These are phyloP conservation scores for Suhomyces bolitotheri DNA, from an alignment of 1,139 yeast genomes.

Conservation along the genomic window DNA sequence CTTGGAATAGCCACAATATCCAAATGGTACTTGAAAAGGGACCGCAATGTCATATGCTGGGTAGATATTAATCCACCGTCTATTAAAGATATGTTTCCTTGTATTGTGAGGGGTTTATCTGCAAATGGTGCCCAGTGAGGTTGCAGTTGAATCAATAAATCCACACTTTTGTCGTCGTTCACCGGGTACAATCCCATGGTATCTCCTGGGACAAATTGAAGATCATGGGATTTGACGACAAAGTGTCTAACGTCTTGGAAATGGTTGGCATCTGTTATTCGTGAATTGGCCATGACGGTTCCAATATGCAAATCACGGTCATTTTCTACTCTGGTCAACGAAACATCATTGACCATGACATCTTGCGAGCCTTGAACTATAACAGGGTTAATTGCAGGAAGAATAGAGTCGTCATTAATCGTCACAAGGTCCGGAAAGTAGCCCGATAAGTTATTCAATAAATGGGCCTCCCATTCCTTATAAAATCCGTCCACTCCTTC, in stretches of 20 bases:
- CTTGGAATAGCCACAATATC: constrained; percentile 84
- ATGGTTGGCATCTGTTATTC: constrained; percentile 71
- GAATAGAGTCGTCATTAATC: constrained; percentile 40
- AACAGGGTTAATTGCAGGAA: constrained; percentile 46
- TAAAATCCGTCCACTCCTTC: constrained; percentile 80
- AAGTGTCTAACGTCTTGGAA: constrained; percentile 88
- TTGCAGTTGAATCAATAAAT: constrained; percentile 64
- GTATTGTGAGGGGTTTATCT: constrained; percentile 49
- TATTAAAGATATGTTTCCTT: constrained; percentile 28
- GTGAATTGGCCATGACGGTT: constrained; percentile 44
- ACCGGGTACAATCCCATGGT: constrained; percentile 74
- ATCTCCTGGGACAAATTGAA: constrained; percentile 72
- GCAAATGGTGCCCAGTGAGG: constrained; percentile 69
- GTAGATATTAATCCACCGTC: constrained; percentile 64
- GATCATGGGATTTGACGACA: constrained; percentile 34
- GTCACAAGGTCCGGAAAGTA: constrained; percentile 37
- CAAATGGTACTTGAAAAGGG: constrained; percentile 73
- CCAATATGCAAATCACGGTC: constrained; percentile 32
- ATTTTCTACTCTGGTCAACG: constrained; percentile 6
- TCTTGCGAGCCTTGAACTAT: constrained; percentile 2
- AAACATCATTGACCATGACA: constrained; percentile 1
- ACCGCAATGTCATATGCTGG: constrained; percentile 57
- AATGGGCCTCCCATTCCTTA: constrained; percentile 65
- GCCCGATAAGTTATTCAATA: constrained; percentile 45
- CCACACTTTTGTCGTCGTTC: constrained; percentile 66